phyloP scores from a whole-genome alignment of 345 rosid species.

The Crucihimalaya himalaica region DNA sequence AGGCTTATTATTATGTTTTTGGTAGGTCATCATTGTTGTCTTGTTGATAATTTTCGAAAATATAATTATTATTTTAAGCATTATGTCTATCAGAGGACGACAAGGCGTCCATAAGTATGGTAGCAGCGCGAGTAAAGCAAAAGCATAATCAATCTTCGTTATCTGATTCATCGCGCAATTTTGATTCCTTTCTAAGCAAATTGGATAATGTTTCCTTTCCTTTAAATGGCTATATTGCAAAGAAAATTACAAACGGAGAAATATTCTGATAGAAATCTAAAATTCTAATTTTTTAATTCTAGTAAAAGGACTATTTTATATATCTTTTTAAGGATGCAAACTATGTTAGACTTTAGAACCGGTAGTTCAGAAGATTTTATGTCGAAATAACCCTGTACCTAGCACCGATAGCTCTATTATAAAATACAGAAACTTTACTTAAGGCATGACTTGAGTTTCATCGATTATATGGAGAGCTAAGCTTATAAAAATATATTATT shows the following conservation, averaged over 20 bases:
- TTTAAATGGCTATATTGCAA: background rate
- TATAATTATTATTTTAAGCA: conserved; percentile 22
- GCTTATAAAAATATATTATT: no score
- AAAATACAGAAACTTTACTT: no score
- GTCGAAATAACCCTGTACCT: no score
- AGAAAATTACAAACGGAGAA: conserved; percentile 4
- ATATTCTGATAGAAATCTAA: background rate
- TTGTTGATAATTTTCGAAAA: conserved; percentile 6
- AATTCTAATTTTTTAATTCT: background rate
- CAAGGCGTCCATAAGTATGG: conserved; percentile 32
- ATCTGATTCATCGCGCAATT: conserved; percentile 21
- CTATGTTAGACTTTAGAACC: background rate
- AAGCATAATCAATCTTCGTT: conserved; percentile 37
- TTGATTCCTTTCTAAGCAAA: conserved; percentile 28
- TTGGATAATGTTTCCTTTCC: background rate
- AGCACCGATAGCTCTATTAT: no score
- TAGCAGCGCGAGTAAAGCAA: conserved; percentile 43
- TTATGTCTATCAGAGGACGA: conserved; percentile 33
- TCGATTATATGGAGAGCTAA: no score
- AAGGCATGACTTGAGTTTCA: no score
- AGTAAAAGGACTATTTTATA: background rate
- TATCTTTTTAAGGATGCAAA: background rate
- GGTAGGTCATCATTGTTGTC: conserved; percentile 34
- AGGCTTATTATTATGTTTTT: conserved; percentile 35
- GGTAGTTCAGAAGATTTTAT: no score